Evolutionary conservation across 1,284 basidiomycete species (phyloP).

Genomic region (Cryptococcus maquisensis): DNA sequence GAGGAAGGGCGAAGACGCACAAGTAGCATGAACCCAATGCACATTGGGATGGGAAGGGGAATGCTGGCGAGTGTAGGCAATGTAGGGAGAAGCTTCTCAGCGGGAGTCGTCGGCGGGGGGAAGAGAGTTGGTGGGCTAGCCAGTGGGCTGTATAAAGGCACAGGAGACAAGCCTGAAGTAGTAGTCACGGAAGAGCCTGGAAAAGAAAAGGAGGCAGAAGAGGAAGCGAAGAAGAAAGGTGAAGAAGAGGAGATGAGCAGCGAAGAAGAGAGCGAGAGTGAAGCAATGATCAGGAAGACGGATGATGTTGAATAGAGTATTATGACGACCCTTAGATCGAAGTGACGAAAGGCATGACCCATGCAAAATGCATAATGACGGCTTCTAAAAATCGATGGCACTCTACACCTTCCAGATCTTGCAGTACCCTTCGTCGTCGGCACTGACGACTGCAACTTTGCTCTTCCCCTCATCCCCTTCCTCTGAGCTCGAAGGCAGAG

Average conservation of each 20-base stretch:
- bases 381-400: background rate
- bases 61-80: conserved; percentile 23
- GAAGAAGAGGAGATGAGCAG: background rate
- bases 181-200: background rate
- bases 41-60: background rate
- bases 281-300: background rate
- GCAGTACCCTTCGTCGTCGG: conserved; percentile 77
- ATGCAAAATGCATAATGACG: background rate
- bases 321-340: background rate
- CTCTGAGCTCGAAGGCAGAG: conserved; percentile 1
- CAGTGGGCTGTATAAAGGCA: conserved; percentile 15
- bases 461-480: conserved; percentile 2
- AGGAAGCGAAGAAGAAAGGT: background rate
- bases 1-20: background rate
- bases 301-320: conserved; percentile 19
- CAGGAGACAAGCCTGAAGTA: background rate
- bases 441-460: conserved; percentile 63
- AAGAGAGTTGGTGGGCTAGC: conserved; percentile 25
- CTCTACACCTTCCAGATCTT: conserved; percentile 57
- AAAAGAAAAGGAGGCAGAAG: background rate
- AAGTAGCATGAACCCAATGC: background rate
- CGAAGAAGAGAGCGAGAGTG: background rate
- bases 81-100: conserved; percentile 32
- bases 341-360: background rate
- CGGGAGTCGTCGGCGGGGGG: conserved; percentile 32